Base-by-base conservation (phyloP, 2,329 filamentous ascomycete genomes). In the Fusarium longipes region DNA sequence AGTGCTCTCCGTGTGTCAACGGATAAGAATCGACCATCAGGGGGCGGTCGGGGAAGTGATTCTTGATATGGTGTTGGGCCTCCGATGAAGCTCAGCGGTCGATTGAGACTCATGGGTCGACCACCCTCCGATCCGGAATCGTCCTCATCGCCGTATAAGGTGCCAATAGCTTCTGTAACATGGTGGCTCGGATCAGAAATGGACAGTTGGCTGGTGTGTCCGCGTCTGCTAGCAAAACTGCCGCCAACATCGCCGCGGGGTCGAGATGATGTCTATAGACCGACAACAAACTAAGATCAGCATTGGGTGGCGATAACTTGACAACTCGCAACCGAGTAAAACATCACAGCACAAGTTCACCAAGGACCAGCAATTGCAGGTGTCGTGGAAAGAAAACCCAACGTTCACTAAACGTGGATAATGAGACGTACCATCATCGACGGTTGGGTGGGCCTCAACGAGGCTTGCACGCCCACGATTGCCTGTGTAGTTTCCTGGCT, bases 111-210 rank as follows among this genome's bases (percentile, higher is more conserved):
- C 73, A 94, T 80, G 30, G 92, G 92, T 43, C 91, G 88, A 38
- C 82, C 78, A 56, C 80, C 78, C 60, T 82, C 82, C 17, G 79
- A 87, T 68, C 87, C 85, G 4, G 80, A 87, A 70, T 92, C 87
- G 70, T 89, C 87, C 74, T 88, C 87, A 75, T 93, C 91, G 74
- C 91, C 92, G 80, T 97, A 97, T 80, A 97, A 87, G 73, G 93
- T 93, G 51, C 93, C 93, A 79, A 97, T 97, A 61, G 93, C 91
- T 79, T 97, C 94, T 57, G 93, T 97, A 77, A 97, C 93, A 86
- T 97, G 94, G 81, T 97, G 93, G 80, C 87, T 93, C 63, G 94
- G 91, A 80, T 97, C 93, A 78, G 92, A 96, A 77, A 97, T 88
- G 57, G 86, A 89, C 49, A 88, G 81, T 73, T 87, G 84, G 74